Evolutionary conservation across 768 basidiomycete species (phyloP).

Genomic region (Pilatotrama ljubarskyi): DNA sequence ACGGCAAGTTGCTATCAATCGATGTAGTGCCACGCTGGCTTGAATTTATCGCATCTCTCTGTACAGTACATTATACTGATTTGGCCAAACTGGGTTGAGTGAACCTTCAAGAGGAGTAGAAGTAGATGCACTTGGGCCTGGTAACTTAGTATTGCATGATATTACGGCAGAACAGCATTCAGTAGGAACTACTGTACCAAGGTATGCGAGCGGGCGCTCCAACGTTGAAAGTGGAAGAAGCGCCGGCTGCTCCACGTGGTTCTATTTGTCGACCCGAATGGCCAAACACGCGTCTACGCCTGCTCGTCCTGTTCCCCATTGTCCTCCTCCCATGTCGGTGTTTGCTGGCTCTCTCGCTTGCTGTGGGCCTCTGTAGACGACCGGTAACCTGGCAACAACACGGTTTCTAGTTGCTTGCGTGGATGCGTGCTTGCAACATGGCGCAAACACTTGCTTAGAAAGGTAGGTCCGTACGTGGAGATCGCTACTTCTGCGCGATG

Average conservation of each 20-base stretch:
- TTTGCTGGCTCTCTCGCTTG: neutral
- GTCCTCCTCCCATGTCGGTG: neutral
- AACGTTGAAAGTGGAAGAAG: too few species aligned
- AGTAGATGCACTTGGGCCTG: too few species aligned
- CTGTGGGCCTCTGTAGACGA: neutral
- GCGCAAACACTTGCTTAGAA: constrained; percentile 6
- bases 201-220: too few species aligned
- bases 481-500: neutral
- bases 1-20: too few species aligned
- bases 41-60: too few species aligned
- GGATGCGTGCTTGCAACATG: neutral
- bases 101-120: too few species aligned
- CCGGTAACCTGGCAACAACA: constrained; percentile 5
- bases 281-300: neutral
- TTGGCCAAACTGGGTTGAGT: too few species aligned
- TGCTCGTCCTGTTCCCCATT: neutral
- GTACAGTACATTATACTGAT: too few species aligned
- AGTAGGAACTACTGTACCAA: too few species aligned
- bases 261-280: neutral
- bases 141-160: too few species aligned
- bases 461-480: neutral
- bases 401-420: neutral
- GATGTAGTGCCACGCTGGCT: too few species aligned
- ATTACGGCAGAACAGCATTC: too few species aligned
- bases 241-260: neutral